These are phyloP conservation scores for Nevesoporus exiguus DNA, from an alignment of 768 basidiomycete genomes.

Conservation along the genomic window DNA sequence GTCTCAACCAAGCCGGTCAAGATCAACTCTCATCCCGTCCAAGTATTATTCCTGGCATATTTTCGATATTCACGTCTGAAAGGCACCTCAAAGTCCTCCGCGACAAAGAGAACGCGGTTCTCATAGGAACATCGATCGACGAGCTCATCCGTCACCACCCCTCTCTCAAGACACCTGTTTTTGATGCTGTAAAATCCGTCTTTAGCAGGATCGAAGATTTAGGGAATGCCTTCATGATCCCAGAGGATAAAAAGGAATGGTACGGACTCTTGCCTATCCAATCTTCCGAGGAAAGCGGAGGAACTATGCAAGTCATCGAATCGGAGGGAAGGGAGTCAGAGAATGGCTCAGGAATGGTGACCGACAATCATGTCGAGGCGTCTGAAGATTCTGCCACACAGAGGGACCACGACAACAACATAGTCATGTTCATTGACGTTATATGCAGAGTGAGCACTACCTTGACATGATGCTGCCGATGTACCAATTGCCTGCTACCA, in stretches of 20 bases:
- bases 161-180: constrained; percentile 71
- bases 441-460: constrained; percentile 62
- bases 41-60: constrained; percentile 78
- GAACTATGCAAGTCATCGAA: constrained; percentile 51
- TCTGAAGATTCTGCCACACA: constrained; percentile 26
- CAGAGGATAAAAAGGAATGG: constrained; percentile 61
- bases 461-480: background rate
- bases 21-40: constrained; percentile 74
- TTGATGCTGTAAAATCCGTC: constrained; percentile 69
- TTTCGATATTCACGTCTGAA: constrained; percentile 83
- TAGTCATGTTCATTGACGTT: constrained; percentile 78
- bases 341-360: constrained; percentile 16
- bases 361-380: constrained; percentile 15
- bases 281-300: constrained; percentile 24
- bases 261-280: constrained; percentile 50
- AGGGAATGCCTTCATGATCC: constrained; percentile 55
- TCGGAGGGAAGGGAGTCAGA: constrained; percentile 18
- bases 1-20: constrained; percentile 88
- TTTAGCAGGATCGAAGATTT: constrained; percentile 72
- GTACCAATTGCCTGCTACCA: constrained; percentile 27
- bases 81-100: constrained; percentile 77
- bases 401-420: constrained; percentile 67
- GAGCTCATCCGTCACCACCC: constrained; percentile 98
- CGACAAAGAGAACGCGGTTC: constrained; percentile 89
- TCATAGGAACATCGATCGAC: constrained; percentile 87